Evolutionary conservation across 2,329 filamentous ascomycete species (phyloP), one percentile per base, ranked within the genome.

Genomic region (Xylariaceae sp.): DNA sequence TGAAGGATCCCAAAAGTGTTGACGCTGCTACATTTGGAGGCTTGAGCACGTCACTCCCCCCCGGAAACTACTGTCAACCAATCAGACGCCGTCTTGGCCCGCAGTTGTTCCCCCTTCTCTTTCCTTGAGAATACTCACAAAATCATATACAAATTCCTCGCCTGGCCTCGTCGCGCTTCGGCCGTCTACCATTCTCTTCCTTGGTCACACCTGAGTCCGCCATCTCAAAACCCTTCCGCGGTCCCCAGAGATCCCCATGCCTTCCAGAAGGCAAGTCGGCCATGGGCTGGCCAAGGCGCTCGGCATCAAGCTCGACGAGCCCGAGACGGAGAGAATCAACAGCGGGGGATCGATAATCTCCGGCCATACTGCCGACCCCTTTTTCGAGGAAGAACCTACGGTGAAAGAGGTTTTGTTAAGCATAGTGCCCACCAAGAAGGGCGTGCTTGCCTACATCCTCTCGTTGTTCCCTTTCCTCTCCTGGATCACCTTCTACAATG

Each of bases 401-500:
- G 76, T 79, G 0, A 55, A 63, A 5, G 88, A 95, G 56, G 94
- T 81, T 77, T 48, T 97, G 11, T 57, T 60, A 4, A 73, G 81
- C 2, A 63, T 84, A 13, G 57, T 76, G 0, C 92, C 90, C 0
- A 70, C 69, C 0, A 60, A 68, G 6, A 48, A 59, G 1, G 73
- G 84, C 24, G 38, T 82, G 3, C 34, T 61, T 4, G 52, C 66
- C 2, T 98, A 96, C 57, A 40, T 81, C 41, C 66, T 70, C 49
- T 83, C 76, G 11, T 67, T 97, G 1, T 94, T 98, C 51, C 92
- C 92, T 0, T 97, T 96, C 58, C 60, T 85, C 4, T 71, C 78
- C n/a, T 98, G 92, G 92, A 90, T 97, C 41, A 64, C 69, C 9
- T 78, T 81, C 51, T 98, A 98, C 68, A 98, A 98, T 59, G 9